Conservation (phyloP, 2,329 filamentous ascomycete genomes). For the Stachybotrys echinatus region DNA sequence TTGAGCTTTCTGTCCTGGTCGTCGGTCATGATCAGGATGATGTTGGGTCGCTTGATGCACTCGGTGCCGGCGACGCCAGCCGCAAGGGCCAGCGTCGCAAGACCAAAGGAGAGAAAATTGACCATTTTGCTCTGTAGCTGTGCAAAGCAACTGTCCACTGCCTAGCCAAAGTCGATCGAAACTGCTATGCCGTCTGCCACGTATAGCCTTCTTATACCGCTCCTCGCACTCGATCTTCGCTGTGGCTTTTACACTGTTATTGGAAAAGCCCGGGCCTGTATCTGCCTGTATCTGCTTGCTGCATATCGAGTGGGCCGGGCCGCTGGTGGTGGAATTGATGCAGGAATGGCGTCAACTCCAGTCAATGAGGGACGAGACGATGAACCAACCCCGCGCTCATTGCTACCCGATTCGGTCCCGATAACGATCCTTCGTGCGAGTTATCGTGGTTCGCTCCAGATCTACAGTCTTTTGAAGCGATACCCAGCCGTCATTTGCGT, state of each 20-base stretch:
- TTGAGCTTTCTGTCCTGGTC: constrained; percentile 56
- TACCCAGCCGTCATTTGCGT: too few relatives aligned
- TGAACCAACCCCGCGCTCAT: not conserved
- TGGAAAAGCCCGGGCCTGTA: too few relatives aligned
- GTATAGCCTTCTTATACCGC: too few relatives aligned
- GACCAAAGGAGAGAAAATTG: not conserved
- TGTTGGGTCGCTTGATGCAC: constrained; percentile 33
- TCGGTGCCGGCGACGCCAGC: not conserved
- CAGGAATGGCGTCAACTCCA: not conserved
- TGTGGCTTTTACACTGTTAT: too few relatives aligned
- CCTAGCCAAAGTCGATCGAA: too few relatives aligned
- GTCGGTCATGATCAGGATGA: constrained; percentile 58
- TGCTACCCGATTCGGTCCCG: not conserved
- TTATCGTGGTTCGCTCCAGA: too few relatives aligned
- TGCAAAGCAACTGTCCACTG: too few relatives aligned
- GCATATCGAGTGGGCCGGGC: not conserved
- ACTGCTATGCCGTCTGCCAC: not conserved
- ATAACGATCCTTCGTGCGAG: too few relatives aligned
- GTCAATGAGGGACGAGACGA: not conserved
- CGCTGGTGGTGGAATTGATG: not conserved
- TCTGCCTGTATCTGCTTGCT: too few relatives aligned
- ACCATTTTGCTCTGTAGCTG: too few relatives aligned
- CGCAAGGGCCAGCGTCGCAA: not conserved
- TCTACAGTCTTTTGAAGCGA: too few relatives aligned
- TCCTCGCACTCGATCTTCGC: too few relatives aligned